Conservation (phyloP, 129 eudicot species). For the Tagetes erecta region DNA sequence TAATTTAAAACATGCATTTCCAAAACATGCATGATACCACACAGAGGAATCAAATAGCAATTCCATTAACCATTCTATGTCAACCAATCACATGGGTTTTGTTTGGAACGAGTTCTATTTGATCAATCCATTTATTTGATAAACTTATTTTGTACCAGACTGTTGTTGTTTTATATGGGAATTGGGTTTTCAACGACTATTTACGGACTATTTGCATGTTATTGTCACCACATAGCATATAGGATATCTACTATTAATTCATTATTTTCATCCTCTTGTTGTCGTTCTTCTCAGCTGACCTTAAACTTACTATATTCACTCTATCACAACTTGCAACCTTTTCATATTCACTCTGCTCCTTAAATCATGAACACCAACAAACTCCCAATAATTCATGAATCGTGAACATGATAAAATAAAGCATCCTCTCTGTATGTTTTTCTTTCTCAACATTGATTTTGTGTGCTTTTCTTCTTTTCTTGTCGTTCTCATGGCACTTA, state of each 20-base stretch:
- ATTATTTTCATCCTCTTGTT: background rate
- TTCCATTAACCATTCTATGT: background rate
- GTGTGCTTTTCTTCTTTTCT: background rate
- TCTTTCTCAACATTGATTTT: background rate
- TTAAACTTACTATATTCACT: background rate
- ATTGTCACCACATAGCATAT: background rate
- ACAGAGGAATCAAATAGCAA: conserved; percentile 2
- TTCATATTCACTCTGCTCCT: background rate
- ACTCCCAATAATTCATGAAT: no score
- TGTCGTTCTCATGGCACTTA: background rate
- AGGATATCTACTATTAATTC: background rate
- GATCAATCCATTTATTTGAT: background rate
- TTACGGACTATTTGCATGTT: conserved; percentile 4
- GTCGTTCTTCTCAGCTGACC: background rate
- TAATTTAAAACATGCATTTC: background rate
- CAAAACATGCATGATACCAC: conserved; percentile 3
- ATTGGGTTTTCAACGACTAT: background rate
- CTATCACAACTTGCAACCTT: background rate
- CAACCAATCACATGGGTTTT: background rate
- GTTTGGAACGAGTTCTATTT: background rate
- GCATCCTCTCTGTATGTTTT: background rate
- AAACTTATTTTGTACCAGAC: background rate
- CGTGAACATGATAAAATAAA: background rate
- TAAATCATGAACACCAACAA: background rate
- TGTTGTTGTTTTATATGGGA: conserved; percentile 1